Evolutionary conservation across 306 rosid species (phyloP).

Genomic region (Vachellia pachyceras): DNA sequence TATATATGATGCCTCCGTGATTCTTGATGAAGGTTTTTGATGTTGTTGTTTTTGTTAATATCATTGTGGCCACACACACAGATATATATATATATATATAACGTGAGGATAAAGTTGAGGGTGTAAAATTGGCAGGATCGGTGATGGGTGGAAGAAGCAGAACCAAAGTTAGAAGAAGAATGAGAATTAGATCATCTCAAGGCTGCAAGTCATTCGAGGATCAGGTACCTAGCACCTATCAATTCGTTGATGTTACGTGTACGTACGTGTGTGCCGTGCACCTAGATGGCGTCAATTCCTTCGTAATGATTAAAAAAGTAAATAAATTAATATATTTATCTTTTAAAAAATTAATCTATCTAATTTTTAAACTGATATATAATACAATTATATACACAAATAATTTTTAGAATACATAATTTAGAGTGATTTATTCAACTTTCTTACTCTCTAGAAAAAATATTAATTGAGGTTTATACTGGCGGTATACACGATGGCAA

Average conservation of each 20-base stretch:
- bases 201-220: slow-evolving; percentile 55
- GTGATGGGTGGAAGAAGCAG: slow-evolving; percentile 36
- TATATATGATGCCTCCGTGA: neutral
- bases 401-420: too few species aligned
- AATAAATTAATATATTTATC: too few species aligned
- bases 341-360: too few species aligned
- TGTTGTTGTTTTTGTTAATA: neutral
- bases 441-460: too few species aligned
- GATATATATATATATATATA: too few species aligned
- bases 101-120: neutral
- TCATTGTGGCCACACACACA: neutral
- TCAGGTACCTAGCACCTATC: slow-evolving; percentile 48
- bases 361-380: too few species aligned
- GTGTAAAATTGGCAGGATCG: slow-evolving; percentile 16
- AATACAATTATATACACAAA: too few species aligned
- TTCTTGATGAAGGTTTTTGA: neutral
- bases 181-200: slow-evolving; percentile 47
- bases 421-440: too few species aligned
- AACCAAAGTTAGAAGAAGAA: slow-evolving; percentile 50
- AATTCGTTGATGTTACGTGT: neutral
- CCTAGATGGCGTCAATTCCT: too few species aligned
- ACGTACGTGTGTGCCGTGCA: neutral
- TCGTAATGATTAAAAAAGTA: too few species aligned
- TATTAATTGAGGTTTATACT: too few species aligned
- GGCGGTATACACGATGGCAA: too few species aligned